Conservation (phyloP, 371 early-diverging fungal genomes). For the Catenaria anguillulae region DNA sequence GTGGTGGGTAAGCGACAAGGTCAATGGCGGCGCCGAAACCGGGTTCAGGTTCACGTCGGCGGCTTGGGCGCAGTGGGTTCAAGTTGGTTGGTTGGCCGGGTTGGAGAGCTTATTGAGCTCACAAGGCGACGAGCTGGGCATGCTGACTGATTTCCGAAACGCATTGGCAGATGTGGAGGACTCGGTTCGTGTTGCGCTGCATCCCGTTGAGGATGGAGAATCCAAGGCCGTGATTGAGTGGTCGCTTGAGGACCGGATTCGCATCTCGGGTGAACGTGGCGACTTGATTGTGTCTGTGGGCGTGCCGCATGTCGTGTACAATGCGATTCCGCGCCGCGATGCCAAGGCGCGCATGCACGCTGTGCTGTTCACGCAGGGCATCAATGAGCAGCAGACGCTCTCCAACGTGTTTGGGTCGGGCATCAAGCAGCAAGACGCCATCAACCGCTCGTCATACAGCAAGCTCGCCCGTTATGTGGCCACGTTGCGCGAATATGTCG, state of each 20-base stretch:
- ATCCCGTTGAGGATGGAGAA: neutral
- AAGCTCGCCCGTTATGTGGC: neutral
- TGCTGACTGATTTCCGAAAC: neutral
- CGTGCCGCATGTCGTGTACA: neutral
- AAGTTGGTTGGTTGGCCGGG: neutral
- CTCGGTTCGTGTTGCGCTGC: neutral
- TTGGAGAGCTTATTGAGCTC: constrained; percentile 1
- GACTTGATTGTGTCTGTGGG: neutral
- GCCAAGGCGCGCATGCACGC: neutral
- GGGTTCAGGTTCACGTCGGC: neutral
- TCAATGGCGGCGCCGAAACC: neutral
- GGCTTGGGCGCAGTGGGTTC: neutral
- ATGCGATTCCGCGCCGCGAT: neutral
- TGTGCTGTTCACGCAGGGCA: constrained; percentile 6
- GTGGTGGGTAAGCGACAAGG: neutral
- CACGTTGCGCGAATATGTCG: neutral
- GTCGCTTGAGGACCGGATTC: neutral
- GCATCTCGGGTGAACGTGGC: neutral
- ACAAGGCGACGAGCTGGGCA: constrained; percentile 4
- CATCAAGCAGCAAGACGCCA: neutral
- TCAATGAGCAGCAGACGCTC: constrained; percentile 6
- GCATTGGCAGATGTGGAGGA: neutral
- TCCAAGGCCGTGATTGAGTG: neutral
- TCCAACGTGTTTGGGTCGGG: neutral
- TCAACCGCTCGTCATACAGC: neutral